phyloP scores from a whole-genome alignment of 495 filamentous ascomycete species.

The Elaphomyces granulatus region DNA sequence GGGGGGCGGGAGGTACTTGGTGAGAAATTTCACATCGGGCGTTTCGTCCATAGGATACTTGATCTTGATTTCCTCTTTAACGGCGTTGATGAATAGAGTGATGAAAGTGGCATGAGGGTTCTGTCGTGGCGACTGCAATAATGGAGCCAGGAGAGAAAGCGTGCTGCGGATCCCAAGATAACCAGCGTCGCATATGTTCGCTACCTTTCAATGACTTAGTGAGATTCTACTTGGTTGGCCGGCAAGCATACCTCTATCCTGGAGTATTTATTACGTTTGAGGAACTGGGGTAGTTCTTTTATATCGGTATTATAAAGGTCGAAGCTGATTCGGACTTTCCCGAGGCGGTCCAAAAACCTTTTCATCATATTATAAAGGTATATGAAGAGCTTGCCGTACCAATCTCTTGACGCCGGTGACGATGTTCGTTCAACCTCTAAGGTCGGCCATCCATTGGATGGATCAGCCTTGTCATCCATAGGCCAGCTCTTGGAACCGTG shows the following conservation, averaged over 20 bases:
- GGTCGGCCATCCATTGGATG: conserved; percentile 13
- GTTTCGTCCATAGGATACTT: background rate
- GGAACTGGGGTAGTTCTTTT: no score
- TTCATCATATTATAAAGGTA: no score
- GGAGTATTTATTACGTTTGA: no score
- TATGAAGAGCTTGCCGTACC: conserved; percentile 20
- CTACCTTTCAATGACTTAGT: no score
- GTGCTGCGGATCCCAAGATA: background rate
- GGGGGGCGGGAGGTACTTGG: background rate
- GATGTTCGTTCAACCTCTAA: conserved; percentile 10
- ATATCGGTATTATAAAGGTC: no score
- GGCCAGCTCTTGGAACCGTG: conserved; percentile 4
- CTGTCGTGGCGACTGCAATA: conserved; percentile 8
- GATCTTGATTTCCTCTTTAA: conserved; percentile 8
- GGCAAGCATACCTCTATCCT: conserved; percentile 8
- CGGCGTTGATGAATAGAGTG: conserved; percentile 15
- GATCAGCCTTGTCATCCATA: conserved; percentile 7
- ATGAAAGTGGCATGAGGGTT: conserved; percentile 19
- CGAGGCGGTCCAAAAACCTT: no score
- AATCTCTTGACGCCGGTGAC: conserved; percentile 11
- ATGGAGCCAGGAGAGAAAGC: conserved; percentile 6
- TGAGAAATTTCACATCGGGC: background rate
- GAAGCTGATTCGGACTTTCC: no score
- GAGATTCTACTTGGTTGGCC: no score
- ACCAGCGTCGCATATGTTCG: conserved; percentile 1